Evolutionary conservation across 352 stramenopile species (phyloP).

Genomic region (Pythium periplocum): DNA sequence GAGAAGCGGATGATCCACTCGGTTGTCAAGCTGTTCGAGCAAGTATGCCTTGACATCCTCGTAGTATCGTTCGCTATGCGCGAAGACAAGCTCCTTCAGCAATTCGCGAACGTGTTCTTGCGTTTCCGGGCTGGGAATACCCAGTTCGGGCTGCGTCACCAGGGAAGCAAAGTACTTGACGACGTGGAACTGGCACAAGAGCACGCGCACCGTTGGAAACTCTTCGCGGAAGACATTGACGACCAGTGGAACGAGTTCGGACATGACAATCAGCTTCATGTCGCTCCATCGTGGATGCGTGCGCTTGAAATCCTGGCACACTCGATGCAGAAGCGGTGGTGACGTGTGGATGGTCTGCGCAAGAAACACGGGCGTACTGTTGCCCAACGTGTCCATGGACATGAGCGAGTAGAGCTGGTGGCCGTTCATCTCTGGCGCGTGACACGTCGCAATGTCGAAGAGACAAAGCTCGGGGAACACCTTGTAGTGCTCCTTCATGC

Average conservation of each 20-base stretch:
- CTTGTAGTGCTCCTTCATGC: conserved; percentile 68
- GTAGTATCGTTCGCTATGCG: conserved; percentile 41
- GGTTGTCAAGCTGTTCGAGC: conserved; percentile 28
- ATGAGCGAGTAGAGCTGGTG: conserved; percentile 58
- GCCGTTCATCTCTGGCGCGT: conserved; percentile 26
- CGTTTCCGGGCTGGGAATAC: conserved; percentile 25
- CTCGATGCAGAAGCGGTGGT: conserved; percentile 41
- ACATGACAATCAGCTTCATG: conserved; percentile 66
- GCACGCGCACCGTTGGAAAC: conserved; percentile 46
- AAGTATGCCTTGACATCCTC: conserved; percentile 42
- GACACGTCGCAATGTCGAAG: conserved; percentile 41
- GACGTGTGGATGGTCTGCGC: conserved; percentile 45
- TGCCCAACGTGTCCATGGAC: conserved; percentile 63
- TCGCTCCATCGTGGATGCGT: conserved; percentile 57
- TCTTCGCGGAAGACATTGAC: conserved; percentile 50
- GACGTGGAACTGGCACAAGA: conserved; percentile 68
- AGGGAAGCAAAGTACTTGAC: conserved; percentile 58
- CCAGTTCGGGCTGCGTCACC: conserved; percentile 36
- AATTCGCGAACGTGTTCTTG: conserved; percentile 41
- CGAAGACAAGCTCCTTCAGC: conserved; percentile 63
- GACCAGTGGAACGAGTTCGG: conserved; percentile 44
- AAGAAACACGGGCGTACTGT: conserved; percentile 60
- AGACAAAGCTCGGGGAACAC: conserved; percentile 58
- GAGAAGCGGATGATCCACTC: conserved; percentile 34
- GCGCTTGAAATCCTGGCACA: conserved; percentile 71